These are phyloP conservation scores for Paramecium biaurelia DNA, from an alignment of 73 alveolate genomes.

Conservation along the genomic window DNA sequence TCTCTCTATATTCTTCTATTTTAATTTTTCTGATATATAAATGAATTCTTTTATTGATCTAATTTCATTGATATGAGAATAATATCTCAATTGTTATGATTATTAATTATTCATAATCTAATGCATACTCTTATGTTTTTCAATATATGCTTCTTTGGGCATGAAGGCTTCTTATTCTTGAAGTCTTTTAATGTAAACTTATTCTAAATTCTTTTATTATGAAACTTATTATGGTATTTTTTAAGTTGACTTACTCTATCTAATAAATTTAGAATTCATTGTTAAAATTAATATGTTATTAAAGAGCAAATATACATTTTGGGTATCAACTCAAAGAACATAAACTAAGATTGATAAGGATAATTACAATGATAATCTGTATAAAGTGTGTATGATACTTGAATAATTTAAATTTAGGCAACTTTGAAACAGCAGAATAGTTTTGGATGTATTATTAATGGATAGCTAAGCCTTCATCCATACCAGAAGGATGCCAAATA, in stretches of 20 bases:
- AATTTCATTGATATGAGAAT: slow-evolving; percentile 43
- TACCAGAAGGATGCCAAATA: slow-evolving; percentile 45
- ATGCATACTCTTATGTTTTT: neutral
- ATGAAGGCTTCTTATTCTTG: slow-evolving; percentile 21
- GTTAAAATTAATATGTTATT: slow-evolving; percentile 6
- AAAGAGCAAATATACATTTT: slow-evolving; percentile 23
- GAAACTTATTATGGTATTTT: neutral
- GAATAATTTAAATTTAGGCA: neutral
- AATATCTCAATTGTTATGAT: neutral
- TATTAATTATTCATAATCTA: neutral
- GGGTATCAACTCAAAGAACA: slow-evolving; percentile 50
- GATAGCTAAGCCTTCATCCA: neutral
- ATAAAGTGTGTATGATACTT: neutral
- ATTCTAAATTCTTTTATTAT: neutral
- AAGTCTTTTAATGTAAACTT: slow-evolving; percentile 29
- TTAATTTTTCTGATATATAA: slow-evolving; percentile 12
- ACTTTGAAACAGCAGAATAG: slow-evolving; percentile 10
- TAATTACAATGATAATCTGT: slow-evolving; percentile 29
- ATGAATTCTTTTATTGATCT: slow-evolving; percentile 25
- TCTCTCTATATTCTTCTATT: slow-evolving; percentile 30
- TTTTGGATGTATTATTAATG: slow-evolving; percentile 1
- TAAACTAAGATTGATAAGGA: slow-evolving; percentile 30
- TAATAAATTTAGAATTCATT: neutral
- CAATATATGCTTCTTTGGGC: neutral
- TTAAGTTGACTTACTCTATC: neutral